phyloP scores from a whole-genome alignment of 1,139 yeast genomes.

The Blastobotrys capitulatus region DNA sequence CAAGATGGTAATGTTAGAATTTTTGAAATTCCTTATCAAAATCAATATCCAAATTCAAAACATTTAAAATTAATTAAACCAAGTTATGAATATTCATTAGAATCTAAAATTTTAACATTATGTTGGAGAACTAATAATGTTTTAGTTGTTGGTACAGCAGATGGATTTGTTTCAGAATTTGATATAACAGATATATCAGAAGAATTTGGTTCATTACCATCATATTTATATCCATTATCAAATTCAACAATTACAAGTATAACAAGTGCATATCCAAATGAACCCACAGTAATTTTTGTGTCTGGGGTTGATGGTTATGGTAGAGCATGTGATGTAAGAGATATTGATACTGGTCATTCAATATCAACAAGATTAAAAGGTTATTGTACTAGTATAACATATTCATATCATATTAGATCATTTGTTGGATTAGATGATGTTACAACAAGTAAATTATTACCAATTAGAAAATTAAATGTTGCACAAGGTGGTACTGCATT shows the following conservation, averaged over 20 bases:
- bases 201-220: slow-evolving; percentile 36
- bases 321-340: slow-evolving; percentile 41
- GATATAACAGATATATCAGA: slow-evolving; percentile 32
- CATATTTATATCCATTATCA: slow-evolving; percentile 43
- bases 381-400: slow-evolving; percentile 31
- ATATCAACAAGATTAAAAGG: slow-evolving; percentile 35
- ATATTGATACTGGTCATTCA: slow-evolving; percentile 36
- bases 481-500: slow-evolving; percentile 33
- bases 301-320: slow-evolving; percentile 45
- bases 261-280: slow-evolving; percentile 38
- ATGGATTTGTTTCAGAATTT: slow-evolving; percentile 66
- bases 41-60: slow-evolving; percentile 9
- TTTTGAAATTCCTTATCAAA: slow-evolving; percentile 33
- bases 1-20: slow-evolving; percentile 61
- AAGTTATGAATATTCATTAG: slow-evolving; percentile 30
- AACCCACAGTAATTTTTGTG: slow-evolving; percentile 41
- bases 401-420: slow-evolving; percentile 37
- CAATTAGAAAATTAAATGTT: slow-evolving; percentile 34
- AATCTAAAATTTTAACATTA: slow-evolving; percentile 43
- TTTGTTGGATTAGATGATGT: slow-evolving; percentile 41
- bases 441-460: slow-evolving; percentile 34
- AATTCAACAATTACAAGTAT: slow-evolving; percentile 48
- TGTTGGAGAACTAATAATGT: slow-evolving; percentile 49
- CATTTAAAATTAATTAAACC: slow-evolving; percentile 31
- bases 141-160: slow-evolving; percentile 56